Evolutionary conservation across 2,329 filamentous ascomycete species (phyloP).

Genomic region (Ceratocystis ficicola): DNA sequence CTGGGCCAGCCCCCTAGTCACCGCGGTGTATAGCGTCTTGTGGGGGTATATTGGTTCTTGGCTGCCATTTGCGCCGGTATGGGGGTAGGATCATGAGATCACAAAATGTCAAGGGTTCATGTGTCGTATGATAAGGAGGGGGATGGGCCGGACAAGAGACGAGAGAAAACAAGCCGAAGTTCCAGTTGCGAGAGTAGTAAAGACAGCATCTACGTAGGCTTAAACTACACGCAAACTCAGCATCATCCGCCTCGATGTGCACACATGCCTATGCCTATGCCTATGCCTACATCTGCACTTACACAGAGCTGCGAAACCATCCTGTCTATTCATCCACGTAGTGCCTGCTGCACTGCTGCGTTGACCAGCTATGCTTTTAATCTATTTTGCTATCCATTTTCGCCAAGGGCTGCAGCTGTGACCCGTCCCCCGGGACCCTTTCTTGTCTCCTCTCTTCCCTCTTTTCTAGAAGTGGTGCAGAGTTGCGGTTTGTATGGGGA

Average conservation of each 20-base stretch:
- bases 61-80: neutral
- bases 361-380: too few species aligned
- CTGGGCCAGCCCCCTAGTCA: neutral
- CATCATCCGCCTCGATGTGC: too few species aligned
- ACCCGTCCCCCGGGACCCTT: too few species aligned
- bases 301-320: neutral
- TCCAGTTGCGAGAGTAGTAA: neutral
- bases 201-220: too few species aligned
- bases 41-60: neutral
- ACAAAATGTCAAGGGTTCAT: neutral
- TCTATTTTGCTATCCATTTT: too few species aligned
- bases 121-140: neutral
- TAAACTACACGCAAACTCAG: too few species aligned
- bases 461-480: too few species aligned
- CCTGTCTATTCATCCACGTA: too few species aligned
- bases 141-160: neutral
- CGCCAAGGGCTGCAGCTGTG: too few species aligned
- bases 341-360: too few species aligned
- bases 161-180: neutral
- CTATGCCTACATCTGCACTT: neutral
- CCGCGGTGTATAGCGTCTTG: neutral
- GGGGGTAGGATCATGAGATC: slow-evolving; percentile 6
- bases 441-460: too few species aligned
- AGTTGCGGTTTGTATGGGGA: too few species aligned
- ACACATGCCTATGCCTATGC: neutral